Conservation (phyloP, 2,329 filamentous ascomycete species). For the Pseudogymnoascus sp. region DNA sequence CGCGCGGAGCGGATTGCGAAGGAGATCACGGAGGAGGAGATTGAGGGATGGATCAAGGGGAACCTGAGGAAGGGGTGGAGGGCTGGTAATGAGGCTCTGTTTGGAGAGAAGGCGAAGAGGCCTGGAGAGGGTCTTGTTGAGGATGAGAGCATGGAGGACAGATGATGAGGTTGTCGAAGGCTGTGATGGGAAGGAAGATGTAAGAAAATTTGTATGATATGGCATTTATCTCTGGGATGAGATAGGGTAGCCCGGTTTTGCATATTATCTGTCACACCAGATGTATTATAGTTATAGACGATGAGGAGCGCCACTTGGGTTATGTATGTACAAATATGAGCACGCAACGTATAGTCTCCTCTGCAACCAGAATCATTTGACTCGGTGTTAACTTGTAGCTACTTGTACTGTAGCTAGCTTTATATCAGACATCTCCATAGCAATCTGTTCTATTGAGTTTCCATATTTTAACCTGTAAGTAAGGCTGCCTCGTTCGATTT, state of each 20-base stretch:
- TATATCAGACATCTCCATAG: neutral
- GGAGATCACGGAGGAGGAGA: slow-evolving; percentile 52
- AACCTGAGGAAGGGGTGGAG: slow-evolving; percentile 42
- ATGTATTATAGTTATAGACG: slow-evolving; percentile 6
- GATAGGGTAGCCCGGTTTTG: neutral
- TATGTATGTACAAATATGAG: slow-evolving; percentile 7
- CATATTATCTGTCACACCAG: slow-evolving; percentile 5
- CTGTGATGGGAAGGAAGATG: neutral
- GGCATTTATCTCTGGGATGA: neutral
- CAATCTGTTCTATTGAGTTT: neutral
- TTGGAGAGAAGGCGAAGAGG: slow-evolving; percentile 17
- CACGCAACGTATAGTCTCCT: neutral
- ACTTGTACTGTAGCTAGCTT: neutral
- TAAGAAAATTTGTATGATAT: slow-evolving; percentile 8
- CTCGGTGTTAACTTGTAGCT: neutral
- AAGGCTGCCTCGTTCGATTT: neutral
- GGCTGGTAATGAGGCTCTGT: slow-evolving; percentile 16
- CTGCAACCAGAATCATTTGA: neutral
- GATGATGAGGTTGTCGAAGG: neutral
- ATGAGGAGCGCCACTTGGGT: neutral
- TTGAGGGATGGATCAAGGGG: slow-evolving; percentile 61
- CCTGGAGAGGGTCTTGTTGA: slow-evolving; percentile 6
- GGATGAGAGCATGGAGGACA: slow-evolving; percentile 7
- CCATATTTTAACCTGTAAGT: neutral
- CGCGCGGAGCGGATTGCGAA: slow-evolving; percentile 49